Conservation (phyloP, 2,329 filamentous ascomycete genomes). For the Aureobasidium sp. region DNA sequence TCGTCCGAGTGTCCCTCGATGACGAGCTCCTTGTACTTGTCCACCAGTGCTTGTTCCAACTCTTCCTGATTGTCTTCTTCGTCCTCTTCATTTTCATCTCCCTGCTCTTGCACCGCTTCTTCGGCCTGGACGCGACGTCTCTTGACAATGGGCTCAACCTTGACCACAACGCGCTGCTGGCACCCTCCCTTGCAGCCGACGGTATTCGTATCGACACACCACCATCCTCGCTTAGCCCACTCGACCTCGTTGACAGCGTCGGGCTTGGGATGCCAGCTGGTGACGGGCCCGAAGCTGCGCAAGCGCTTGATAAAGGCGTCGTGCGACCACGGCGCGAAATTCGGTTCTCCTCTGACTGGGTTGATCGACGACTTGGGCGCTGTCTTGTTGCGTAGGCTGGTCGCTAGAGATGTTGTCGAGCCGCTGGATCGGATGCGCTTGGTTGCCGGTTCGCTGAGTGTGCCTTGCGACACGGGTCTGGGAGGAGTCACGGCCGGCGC, state of each 20-base stretch:
- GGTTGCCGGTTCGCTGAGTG: slow-evolving; percentile 20
- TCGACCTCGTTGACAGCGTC: slow-evolving; percentile 77
- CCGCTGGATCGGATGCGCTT: slow-evolving; percentile 25
- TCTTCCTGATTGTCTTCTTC: slow-evolving; percentile 27
- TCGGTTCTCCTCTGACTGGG: slow-evolving; percentile 36
- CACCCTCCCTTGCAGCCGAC: slow-evolving; percentile 77
- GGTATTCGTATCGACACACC: slow-evolving; percentile 72
- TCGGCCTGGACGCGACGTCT: not conserved
- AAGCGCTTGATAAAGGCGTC: slow-evolving; percentile 71
- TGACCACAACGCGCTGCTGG: slow-evolving; percentile 73
- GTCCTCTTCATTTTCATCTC: slow-evolving; percentile 33
- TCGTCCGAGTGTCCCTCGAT: slow-evolving; percentile 65
- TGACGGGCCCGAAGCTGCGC: slow-evolving; percentile 82
- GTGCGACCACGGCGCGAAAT: slow-evolving; percentile 81
- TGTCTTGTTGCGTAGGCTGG: slow-evolving; percentile 7
- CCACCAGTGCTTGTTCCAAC: slow-evolving; percentile 56
- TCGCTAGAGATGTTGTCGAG: slow-evolving; percentile 19
- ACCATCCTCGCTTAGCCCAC: slow-evolving; percentile 92
- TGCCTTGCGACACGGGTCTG: slow-evolving; percentile 17
- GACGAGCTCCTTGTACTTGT: slow-evolving; percentile 66
- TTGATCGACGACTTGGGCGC: slow-evolving; percentile 9
- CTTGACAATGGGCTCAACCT: slow-evolving; percentile 27
- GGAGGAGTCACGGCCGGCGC: slow-evolving; percentile 30
- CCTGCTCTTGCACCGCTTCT: slow-evolving; percentile 24
- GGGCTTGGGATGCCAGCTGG: slow-evolving; percentile 89